Conservation (phyloP, 2,329 filamentous ascomycete species). For the Sodiomyces alkalinus region DNA sequence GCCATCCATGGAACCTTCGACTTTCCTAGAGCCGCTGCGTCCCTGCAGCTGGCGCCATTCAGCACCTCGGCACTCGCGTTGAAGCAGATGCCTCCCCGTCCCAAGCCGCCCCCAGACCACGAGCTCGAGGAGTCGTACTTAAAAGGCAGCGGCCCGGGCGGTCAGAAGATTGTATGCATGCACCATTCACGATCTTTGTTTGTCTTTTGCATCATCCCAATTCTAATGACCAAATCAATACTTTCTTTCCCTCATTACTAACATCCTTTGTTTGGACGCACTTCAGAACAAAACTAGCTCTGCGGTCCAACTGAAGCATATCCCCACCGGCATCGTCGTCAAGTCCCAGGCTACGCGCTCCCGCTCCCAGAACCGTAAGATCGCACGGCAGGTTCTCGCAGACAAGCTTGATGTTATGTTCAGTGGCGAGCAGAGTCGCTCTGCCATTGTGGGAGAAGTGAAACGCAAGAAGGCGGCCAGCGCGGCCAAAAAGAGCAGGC, state of each 20-base stretch:
- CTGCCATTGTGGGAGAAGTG: constrained; percentile 45
- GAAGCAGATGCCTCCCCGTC: constrained; percentile 58
- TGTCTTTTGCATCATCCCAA: background rate
- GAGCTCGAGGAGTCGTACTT: constrained; percentile 79
- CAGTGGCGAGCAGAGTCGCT: constrained; percentile 55
- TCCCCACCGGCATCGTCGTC: constrained; percentile 80
- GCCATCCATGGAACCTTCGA: background rate
- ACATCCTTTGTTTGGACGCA: too few species aligned
- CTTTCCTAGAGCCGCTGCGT: background rate
- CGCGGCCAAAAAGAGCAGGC: constrained; percentile 62
- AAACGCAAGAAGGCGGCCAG: constrained; percentile 60
- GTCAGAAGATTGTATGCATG: constrained; percentile 71
- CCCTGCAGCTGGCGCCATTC: constrained; percentile 11
- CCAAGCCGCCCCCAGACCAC: constrained; percentile 53
- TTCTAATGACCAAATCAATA: too few species aligned
- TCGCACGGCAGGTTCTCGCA: constrained; percentile 64
- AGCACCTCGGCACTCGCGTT: constrained; percentile 14
- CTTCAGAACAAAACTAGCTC: constrained; percentile 92
- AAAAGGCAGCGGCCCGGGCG: constrained; percentile 82
- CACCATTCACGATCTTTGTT: constrained; percentile 1
- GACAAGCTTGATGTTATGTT: constrained; percentile 57
- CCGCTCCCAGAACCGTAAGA: constrained; percentile 71
- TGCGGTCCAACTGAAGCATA: constrained; percentile 82
- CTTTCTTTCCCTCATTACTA: too few species aligned
- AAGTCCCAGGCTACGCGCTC: constrained; percentile 90